Evolutionary conservation across 306 rosid species (phyloP).

Genomic region (Castanea crenata): DNA sequence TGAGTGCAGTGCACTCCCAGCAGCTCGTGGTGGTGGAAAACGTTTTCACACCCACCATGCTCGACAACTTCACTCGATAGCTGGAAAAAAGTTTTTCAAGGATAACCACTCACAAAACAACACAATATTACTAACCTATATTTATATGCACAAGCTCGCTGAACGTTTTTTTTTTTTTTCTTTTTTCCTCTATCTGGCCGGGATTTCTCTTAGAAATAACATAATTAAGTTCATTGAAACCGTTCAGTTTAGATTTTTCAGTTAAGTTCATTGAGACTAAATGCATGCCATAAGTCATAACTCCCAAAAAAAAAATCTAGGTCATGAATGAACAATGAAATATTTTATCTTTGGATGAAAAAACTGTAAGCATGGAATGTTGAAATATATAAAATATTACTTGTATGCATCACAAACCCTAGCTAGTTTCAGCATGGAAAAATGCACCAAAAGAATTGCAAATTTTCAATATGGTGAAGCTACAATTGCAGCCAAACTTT

Average conservation of each 20-base stretch:
- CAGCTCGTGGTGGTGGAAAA: slow-evolving; percentile 21
- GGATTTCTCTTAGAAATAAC: background rate
- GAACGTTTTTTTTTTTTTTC: background rate
- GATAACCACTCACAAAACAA: slow-evolving; percentile 5
- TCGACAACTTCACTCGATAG: slow-evolving; percentile 31
- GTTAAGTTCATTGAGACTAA: too few relatives aligned
- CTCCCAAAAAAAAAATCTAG: too few relatives aligned
- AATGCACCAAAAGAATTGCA: too few relatives aligned
- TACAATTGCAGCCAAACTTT: background rate
- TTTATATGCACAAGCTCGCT: background rate
- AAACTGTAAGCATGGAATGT: too few relatives aligned
- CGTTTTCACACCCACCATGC: slow-evolving; percentile 38
- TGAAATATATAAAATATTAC: too few relatives aligned
- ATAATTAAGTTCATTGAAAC: background rate
- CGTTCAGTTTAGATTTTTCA: background rate
- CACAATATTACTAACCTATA: background rate
- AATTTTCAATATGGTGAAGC: too few relatives aligned
- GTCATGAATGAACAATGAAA: too few relatives aligned
- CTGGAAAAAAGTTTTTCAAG: slow-evolving; percentile 10
- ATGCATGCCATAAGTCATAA: too few relatives aligned
- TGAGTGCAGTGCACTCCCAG: slow-evolving; percentile 90
- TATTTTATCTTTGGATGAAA: too few relatives aligned
- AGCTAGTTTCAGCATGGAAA: too few relatives aligned
- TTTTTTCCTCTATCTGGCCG: background rate
- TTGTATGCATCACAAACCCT: too few relatives aligned